Evolutionary conservation across 345 rosid species (phyloP).

Genomic region (Populus euphratica): DNA sequence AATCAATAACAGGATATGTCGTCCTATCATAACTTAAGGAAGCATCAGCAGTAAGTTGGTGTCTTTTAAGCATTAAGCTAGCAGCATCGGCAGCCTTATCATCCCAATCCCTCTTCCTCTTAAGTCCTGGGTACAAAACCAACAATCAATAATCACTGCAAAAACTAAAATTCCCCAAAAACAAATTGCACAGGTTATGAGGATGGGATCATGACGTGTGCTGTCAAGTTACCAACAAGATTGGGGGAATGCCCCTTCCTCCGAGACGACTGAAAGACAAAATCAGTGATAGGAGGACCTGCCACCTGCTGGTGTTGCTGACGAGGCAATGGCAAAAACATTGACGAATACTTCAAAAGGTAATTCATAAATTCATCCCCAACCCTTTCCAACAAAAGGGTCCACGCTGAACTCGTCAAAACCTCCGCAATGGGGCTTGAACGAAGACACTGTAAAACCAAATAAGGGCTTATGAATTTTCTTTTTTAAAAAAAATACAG

Average conservation of each 20-base stretch:
- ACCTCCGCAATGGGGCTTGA: constrained; percentile 52
- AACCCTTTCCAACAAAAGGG: constrained; percentile 64
- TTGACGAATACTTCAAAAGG: constrained; percentile 53
- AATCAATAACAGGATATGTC: constrained; percentile 1
- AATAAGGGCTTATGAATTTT: background rate
- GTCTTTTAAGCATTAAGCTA: constrained; percentile 16
- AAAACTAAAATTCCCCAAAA: background rate
- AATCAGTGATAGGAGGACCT: constrained; percentile 43
- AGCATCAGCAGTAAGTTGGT: background rate
- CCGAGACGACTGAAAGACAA: constrained; percentile 13
- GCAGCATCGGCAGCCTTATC: constrained; percentile 7
- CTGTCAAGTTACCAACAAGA: constrained; percentile 17
- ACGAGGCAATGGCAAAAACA: constrained; percentile 50
- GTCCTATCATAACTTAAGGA: background rate
- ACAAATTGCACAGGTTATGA: too few species aligned
- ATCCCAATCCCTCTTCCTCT: constrained; percentile 31
- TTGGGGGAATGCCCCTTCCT: constrained; percentile 15
- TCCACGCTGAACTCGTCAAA: constrained; percentile 60
- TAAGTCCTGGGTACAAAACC: constrained; percentile 25
- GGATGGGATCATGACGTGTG: background rate
- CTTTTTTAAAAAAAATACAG: background rate
- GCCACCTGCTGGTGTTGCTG: constrained; percentile 65
- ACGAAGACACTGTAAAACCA: constrained; percentile 37
- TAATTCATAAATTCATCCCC: constrained; percentile 64
- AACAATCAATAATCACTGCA: background rate